phyloP scores from a whole-genome alignment of 2,329 filamentous ascomycete species.

The Claviceps digitariae region DNA sequence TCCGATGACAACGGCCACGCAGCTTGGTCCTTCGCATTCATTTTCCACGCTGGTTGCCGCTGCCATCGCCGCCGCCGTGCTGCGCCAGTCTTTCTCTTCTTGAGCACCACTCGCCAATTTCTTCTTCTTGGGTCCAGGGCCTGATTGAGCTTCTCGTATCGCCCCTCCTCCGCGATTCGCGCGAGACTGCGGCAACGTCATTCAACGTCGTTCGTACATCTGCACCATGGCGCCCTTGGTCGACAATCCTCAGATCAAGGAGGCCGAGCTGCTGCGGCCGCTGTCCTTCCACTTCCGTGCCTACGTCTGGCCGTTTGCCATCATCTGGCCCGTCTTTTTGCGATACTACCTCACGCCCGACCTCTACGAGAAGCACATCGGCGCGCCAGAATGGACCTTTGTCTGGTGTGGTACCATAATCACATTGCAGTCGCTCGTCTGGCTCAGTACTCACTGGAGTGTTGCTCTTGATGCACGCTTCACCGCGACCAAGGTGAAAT shows the following conservation, averaged over 20 bases:
- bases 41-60: background rate
- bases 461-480: constrained; percentile 74
- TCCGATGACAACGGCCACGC: constrained; percentile 3
- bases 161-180: background rate
- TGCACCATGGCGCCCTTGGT: constrained; percentile 63
- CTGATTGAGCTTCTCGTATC: constrained; percentile 1
- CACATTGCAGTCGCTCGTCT: constrained; percentile 75
- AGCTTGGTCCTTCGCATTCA: background rate
- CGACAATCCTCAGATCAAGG: constrained; percentile 79
- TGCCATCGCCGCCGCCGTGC: background rate
- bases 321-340: constrained; percentile 86
- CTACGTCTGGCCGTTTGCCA: constrained; percentile 86
- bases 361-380: constrained; percentile 81
- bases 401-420: constrained; percentile 84
- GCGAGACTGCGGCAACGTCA: constrained; percentile 1
- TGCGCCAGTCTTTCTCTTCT: background rate
- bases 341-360: constrained; percentile 72
- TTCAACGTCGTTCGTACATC: background rate
- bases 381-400: constrained; percentile 95
- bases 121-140: background rate
- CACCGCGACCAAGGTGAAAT: constrained; percentile 58
- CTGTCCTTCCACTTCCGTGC: constrained; percentile 68
- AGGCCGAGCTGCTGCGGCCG: constrained; percentile 77
- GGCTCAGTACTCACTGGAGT: constrained; percentile 97
- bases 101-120: background rate